Conservation (phyloP, 768 basidiomycete genomes). For the Leccinum imitatum region DNA sequence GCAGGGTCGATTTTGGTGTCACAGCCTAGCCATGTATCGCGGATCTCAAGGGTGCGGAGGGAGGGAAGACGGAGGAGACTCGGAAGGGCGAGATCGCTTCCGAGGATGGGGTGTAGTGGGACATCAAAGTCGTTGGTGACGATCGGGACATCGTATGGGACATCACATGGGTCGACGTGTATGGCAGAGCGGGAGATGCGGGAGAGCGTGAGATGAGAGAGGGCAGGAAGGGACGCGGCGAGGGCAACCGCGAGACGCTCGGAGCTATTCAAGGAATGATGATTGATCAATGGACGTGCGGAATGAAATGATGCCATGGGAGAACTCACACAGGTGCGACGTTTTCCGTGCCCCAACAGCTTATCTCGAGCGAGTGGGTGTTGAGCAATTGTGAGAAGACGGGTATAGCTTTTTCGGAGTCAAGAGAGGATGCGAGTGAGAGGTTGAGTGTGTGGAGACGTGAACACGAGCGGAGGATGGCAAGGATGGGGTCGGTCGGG, state of each 20-base stretch:
- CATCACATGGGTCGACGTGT: slow-evolving; percentile 54
- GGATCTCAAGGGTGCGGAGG: slow-evolving; percentile 60
- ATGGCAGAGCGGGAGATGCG: slow-evolving; percentile 64
- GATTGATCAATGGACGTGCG: slow-evolving; percentile 4
- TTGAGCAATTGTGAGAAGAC: slow-evolving; percentile 24
- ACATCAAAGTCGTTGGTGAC: slow-evolving; percentile 62
- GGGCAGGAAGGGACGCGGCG: slow-evolving; percentile 55
- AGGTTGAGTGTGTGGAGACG: slow-evolving; percentile 37
- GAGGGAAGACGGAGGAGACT: slow-evolving; percentile 63
- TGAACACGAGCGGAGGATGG: slow-evolving; percentile 49
- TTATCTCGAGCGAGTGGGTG: slow-evolving; percentile 20
- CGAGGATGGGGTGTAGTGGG: slow-evolving; percentile 53
- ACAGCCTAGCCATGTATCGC: slow-evolving; percentile 67
- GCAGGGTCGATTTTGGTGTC: slow-evolving; percentile 23
- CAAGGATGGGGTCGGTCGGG: slow-evolving; percentile 47
- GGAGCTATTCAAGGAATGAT: slow-evolving; percentile 20
- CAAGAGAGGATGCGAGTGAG: slow-evolving; percentile 29
- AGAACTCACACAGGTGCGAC: slow-evolving; percentile 37
- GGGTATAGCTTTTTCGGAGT: slow-evolving; percentile 15
- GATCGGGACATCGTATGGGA: slow-evolving; percentile 49
- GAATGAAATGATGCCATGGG: no score
- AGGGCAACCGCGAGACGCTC: slow-evolving; percentile 71
- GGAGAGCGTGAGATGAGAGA: slow-evolving; percentile 57
- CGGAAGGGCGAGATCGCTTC: slow-evolving; percentile 59
- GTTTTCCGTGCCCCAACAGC: slow-evolving; percentile 34